Base-by-base conservation (phyloP, 345 rosid species). In the Erucastrum elatum region DNA sequence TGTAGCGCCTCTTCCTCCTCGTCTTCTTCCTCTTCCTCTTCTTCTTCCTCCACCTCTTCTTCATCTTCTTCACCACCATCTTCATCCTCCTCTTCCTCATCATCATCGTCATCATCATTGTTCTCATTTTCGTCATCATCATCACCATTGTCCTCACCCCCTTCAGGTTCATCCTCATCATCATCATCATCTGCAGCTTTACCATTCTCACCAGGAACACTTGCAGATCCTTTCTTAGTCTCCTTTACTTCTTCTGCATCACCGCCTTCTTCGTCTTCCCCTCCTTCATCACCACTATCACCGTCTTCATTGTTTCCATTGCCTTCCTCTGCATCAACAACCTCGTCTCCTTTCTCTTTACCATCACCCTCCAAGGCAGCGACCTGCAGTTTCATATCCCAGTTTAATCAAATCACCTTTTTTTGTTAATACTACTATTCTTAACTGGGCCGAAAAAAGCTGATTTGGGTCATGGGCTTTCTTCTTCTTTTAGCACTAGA, bases 1-100 rank as follows among this genome's bases (percentile, higher is more conserved):
- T 90, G 97, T 29, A 90, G 90, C 0, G 97, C 86, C 44, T 88
- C 97, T 77, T 92, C 97, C 0, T 92, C 93, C 2, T 90, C 97
- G 0, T 91, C 97, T 13, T 91, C 94, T 11, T 87, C 92, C 0
- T 88, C 96, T 0, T 84, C 92, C 0, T 44, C 90, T 5, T 69
- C 90, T 0, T 59, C 89, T 0, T 79, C 89, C 0, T 53, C 92
- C 0, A 82, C 91, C 0, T 77, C 91, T 1, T 72, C 94, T 0
- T 58, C 91, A 0, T 78, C 94, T 0, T 71, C 92, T 0, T 75
- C 90, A 0, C 71, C 89, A 0, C 65, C 90, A 0, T 80, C 90
- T 0, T 84, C 94, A 0, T 83, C 89, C 0, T 86, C 92, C 0
- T 85, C 88, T 0, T 80, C 92, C 0, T 80, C 87, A 0, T 80